Evolutionary conservation across 192 early-diverging fungal species (phyloP).

Genomic region (Coemansia sp.): DNA sequence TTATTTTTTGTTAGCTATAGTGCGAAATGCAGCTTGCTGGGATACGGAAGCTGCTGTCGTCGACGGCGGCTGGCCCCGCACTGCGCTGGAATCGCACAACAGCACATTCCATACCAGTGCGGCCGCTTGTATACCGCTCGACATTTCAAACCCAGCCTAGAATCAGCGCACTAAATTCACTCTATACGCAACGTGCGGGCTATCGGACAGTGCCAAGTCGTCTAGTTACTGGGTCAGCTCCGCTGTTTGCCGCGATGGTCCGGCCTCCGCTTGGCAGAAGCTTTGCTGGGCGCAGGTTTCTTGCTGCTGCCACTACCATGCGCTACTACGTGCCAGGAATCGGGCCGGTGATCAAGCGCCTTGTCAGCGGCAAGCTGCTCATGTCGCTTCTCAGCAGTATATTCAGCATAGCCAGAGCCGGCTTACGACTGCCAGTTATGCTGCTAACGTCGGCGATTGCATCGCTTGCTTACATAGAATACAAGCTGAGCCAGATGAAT

Average conservation of each 20-base stretch:
- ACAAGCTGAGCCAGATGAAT: conserved; percentile 51
- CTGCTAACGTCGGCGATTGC: conserved; percentile 48
- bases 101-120: not conserved
- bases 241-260: conserved; percentile 9
- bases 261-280: conserved; percentile 18
- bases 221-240: not conserved
- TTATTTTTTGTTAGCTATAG: not conserved
- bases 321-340: conserved; percentile 45
- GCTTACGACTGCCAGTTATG: conserved; percentile 47
- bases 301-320: conserved; percentile 39
- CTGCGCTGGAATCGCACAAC: conserved; percentile 4
- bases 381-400: conserved; percentile 35
- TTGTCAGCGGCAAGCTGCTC: conserved; percentile 30
- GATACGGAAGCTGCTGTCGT: conserved; percentile 11
- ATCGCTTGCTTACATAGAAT: conserved; percentile 50
- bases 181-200: conserved; percentile 12
- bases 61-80: not conserved
- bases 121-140: conserved; percentile 4
- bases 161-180: not conserved
- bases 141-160: conserved; percentile 6
- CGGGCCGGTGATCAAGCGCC: conserved; percentile 24
- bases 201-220: conserved; percentile 10
- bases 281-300: conserved; percentile 33
- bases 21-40: conserved; percentile 25
- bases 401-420: conserved; percentile 16